These are phyloP conservation scores for Metschnikowia shivogae DNA, from an alignment of 805 yeast species.

Conservation along the genomic window DNA sequence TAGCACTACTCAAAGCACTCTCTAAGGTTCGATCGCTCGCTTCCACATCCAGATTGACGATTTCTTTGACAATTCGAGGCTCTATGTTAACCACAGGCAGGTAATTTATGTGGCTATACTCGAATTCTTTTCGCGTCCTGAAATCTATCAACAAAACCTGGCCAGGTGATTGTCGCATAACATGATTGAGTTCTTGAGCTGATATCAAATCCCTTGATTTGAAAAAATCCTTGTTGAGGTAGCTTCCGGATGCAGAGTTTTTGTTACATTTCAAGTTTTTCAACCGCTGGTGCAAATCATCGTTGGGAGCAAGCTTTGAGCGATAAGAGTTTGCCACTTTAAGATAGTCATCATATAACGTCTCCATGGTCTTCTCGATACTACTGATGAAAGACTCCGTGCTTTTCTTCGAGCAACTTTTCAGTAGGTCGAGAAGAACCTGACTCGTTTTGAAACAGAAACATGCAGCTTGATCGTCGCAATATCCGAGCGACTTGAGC, in stretches of 20 bases:
- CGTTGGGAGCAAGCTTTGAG: neutral
- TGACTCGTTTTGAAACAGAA: slow-evolving; percentile 19
- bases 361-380: slow-evolving; percentile 1
- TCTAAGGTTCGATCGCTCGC: slow-evolving; percentile 65
- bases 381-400: slow-evolving; percentile 1
- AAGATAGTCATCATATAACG: slow-evolving; percentile 1
- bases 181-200: slow-evolving; percentile 8
- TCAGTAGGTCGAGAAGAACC: neutral
- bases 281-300: slow-evolving; percentile 4
- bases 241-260: neutral
- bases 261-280: neutral
- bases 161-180: slow-evolving; percentile 6
- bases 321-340: slow-evolving; percentile 1
- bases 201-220: slow-evolving; percentile 10
- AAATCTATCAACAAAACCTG: slow-evolving; percentile 64
- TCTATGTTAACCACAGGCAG: slow-evolving; percentile 67
- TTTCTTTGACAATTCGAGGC: slow-evolving; percentile 38
- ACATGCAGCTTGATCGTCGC: slow-evolving; percentile 37
- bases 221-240: neutral
- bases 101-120: slow-evolving; percentile 58
- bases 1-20: slow-evolving; percentile 49
- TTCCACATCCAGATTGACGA: slow-evolving; percentile 26
- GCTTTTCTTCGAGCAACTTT: neutral
- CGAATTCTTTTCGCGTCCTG: slow-evolving; percentile 57
- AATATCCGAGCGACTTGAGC: slow-evolving; percentile 25